Evolutionary conservation across 1,284 basidiomycete genomes (phyloP), one percentile per base, ranked within the genome.

Genomic region (Termitomyces sp.): DNA sequence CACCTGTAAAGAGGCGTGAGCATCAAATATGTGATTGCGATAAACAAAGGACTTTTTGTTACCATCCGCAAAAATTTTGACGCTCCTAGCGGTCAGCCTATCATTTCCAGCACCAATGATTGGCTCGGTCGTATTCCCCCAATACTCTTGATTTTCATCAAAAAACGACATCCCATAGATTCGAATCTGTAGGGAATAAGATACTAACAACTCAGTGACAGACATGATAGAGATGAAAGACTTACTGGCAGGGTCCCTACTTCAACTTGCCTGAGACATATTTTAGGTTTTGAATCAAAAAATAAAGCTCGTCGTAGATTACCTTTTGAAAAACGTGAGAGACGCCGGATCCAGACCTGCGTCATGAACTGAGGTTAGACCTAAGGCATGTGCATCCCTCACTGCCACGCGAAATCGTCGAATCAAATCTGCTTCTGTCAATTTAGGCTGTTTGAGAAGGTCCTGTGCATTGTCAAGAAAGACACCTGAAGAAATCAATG

Each of bases 21-120:
- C 57, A 33, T 47, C 57, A 50, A 53, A 56, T 52, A 41, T 46
- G 41, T 43, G 15, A 53, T 15, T 34, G 36, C 47, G 21, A 55
- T 60, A 36, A 56, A 47, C 13, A 9, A 52, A 40, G 24, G 28
- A 48, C 51, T 9, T 54, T 24, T 39, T 54, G 46, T 61, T 67
- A 84, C 88, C 90, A 69, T 93, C 91, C 15, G 88, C 88, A 68
- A 96, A 94, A 10, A 97, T 85, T 70, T 97, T 98, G 61, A 96
- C 86, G 55, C 90, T 89, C 28, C 90, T 83, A 15, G 87, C 79
- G 26, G 77, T 86, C 19, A 94, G 75, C 43, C 85, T 78, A 34
- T 79, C 81, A 63, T 85, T 78, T 1, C 76, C 81, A 30, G 73
- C 74, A 41, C 76, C 76, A 50, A 86, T 72, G 10, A 90, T 71